Base-by-base conservation (phyloP, 225 moss, liverwort and hornwort species). In the Asterella californica region DNA sequence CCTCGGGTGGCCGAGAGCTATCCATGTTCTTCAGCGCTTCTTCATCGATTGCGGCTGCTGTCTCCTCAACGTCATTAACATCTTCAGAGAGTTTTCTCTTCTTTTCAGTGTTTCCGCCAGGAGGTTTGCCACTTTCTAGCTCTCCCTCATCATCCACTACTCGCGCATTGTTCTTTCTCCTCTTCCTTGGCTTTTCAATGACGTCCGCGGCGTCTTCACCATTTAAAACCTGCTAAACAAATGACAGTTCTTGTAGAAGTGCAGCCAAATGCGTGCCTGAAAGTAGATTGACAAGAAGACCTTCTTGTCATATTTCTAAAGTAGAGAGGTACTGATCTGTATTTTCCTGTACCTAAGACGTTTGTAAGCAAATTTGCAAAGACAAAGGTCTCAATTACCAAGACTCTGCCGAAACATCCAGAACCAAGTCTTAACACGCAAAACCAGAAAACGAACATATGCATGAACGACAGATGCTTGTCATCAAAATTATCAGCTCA, bases 71-170 rank as follows among this genome's bases (percentile, higher is more conserved):
- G 60, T 63, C 52, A 18, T 73, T 57, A 17, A 6, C 75, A 46
- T 76, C 75, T 36, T 65, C 25, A 30, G 64, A 64, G 27, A 76
- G 57, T 36, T 42, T 73, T 46, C 49, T 78, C 73, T 69, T 74
- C 55, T 64, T 80, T 50, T 72, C 36, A 48, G 29, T 32, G 50
- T 48, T 70, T 42, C 64, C 73, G 21, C 49, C 73, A 32, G 60
- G 50, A 29, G 78, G 21, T 68, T 29, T 78, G n/a, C 0, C 49
- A 60, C 27, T 74, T 50, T 80, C 82, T 73, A 45, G 54, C 25
- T 86, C 83, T 22, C 30, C 85, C 68, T 81, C 74, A 60, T 81
- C 86, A 81, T 86, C 86, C 70, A 83, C 72, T 42, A 83, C 81
- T 63, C 70, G 78, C 54, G 64, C 36, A 4, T 34, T 82, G 76